Conservation (phyloP, 139 green algal genomes). For the Gonium pectorale region DNA sequence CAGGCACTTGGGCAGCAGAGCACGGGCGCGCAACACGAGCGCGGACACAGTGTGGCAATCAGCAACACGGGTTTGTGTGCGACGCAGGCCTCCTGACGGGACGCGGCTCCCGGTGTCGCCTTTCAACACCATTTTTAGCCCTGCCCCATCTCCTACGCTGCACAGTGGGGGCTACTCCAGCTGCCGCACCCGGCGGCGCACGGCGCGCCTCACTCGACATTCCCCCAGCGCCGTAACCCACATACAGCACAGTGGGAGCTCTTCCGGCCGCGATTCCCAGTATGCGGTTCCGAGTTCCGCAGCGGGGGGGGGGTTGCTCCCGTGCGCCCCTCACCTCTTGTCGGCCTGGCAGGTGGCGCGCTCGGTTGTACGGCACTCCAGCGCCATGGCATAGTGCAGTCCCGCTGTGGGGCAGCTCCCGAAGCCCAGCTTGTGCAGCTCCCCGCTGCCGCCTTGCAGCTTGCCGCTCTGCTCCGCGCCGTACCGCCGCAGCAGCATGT, state of each 20-base stretch:
- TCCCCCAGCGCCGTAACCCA: neutral
- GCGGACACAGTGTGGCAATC: too few species aligned
- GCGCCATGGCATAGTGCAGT: neutral
- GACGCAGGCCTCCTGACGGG: too few species aligned
- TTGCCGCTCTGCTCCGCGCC: neutral
- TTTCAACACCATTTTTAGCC: too few species aligned
- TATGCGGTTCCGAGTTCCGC: too few species aligned
- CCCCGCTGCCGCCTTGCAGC: neutral
- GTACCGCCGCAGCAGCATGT: neutral
- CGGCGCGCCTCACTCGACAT: neutral
- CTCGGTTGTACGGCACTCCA: neutral
- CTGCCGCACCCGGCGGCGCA: too few species aligned
- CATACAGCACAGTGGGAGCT: neutral
- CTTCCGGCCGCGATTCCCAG: neutral
- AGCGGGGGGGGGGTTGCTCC: too few species aligned
- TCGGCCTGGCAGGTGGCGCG: neutral
- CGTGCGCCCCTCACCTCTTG: neutral
- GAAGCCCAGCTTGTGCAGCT: neutral
- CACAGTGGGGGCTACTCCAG: neutral
- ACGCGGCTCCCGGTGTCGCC: too few species aligned
- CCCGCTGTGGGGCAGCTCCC: neutral
- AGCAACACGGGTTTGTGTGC: neutral
- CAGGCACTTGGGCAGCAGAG: too few species aligned
- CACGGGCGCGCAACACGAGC: too few species aligned
- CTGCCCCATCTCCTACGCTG: too few species aligned